Evolutionary conservation across 2,329 filamentous ascomycete genomes (phyloP), one percentile per base, ranked within the genome.

Genomic region (Hymenoscyphus scutula): DNA sequence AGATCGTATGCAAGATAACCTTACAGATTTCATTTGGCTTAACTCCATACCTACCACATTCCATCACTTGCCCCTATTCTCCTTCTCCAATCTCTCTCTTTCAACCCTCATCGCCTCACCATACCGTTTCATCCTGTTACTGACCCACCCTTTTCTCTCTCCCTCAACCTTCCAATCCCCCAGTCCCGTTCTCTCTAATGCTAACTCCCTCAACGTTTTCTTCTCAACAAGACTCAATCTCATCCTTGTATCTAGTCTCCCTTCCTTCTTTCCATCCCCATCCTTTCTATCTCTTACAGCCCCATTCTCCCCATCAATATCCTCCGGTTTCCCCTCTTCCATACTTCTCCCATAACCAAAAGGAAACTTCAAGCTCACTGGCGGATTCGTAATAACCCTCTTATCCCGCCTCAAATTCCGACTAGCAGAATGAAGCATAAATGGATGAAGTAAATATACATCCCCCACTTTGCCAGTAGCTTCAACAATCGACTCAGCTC

Each of bases 381-480:
- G 80, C 5, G 82, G 82, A 63, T 85, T 85, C 2, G 81, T 84
- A 67, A 84, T 84, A 37, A 84, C 77, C 3, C 82, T 73, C 1
- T 78, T 75, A 11, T 76, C 75, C 23, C 82, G 73, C 29, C 81
- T 64, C 59, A 76, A 76, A 67, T 84, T 84, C 58, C 78, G 77
- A 5, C 77, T 80, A 6, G 80, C 81, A 0, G 79, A 81, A 68
- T 84, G 82, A 59, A 83, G 69, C 81, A 83, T 85, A 29, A 84
- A 71, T 8, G 82, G 82, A 69, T 84, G 82, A 63, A 84, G 69
- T 3, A 85, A 72, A 62, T 81, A 79, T 3, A 84, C 81, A 65
- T 85, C 82, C 2, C 82, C 82, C 0, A 80, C 75, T 10, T 79
- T 74, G 0, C 82, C 82, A 0, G 80, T 83, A 61, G 79, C 80